A percentile compares a stretch with the other conserved stretches of the same genome.
Evolutionary conservation across 306 rosid species (phyloP).

Genomic region (Hippophae gyantsensis): DNA sequence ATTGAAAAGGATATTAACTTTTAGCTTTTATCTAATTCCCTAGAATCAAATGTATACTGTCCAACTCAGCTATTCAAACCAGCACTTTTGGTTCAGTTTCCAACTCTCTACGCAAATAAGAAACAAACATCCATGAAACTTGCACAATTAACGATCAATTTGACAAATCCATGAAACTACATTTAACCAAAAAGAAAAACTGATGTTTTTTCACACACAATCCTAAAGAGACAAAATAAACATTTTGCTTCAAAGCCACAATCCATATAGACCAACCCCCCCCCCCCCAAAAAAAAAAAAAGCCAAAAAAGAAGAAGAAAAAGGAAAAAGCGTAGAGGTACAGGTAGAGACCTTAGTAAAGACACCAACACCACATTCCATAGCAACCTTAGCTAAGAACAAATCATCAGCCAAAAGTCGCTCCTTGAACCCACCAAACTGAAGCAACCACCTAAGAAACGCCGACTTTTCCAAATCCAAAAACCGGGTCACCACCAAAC

Average conservation of each 20-base stretch:
- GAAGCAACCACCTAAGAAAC: slow-evolving; percentile 66
- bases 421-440: slow-evolving; percentile 75
- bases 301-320: not conserved
- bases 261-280: not conserved
- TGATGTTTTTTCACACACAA: no score
- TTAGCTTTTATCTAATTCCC: no score
- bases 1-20: no score
- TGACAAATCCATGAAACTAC: no score
- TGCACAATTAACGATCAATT: no score
- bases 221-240: no score
- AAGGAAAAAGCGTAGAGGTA: not conserved
- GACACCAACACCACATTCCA: slow-evolving; percentile 94
- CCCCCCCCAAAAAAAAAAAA: not conserved
- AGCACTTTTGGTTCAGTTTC: no score
- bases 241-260: not conserved
- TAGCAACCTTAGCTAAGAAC: slow-evolving; percentile 63
- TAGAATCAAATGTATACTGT: no score
- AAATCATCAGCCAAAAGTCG: slow-evolving; percentile 89
- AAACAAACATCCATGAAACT: no score
- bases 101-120: no score
- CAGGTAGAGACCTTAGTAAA: slow-evolving; percentile 59
- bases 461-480: slow-evolving; percentile 60
- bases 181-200: no score
- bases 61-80: no score
- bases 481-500: slow-evolving; percentile 52